Evolutionary conservation across 306 rosid genomes (phyloP), one percentile per base, ranked within the genome.

Genomic region (Trifolium pratense): DNA sequence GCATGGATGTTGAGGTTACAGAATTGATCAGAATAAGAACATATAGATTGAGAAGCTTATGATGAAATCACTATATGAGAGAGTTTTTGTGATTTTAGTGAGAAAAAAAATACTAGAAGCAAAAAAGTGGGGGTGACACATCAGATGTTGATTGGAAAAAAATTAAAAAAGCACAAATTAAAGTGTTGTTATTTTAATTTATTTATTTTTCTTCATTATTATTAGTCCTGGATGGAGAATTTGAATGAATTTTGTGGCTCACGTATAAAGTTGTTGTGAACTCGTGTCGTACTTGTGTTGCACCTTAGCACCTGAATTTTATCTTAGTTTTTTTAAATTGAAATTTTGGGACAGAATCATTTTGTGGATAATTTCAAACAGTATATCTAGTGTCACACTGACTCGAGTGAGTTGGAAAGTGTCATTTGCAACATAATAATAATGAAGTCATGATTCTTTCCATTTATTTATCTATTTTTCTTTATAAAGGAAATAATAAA

Each of bases 221-320:
- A 3, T 58, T 58, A 14, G 49, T 62, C 36, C 4, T 26, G 70
- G 68, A 77, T 75, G 45, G 80, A 82, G 90, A 81, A 68, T 66
- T 80, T 53, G 55, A 74, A 78, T 80, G 74, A 82, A 85, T 87
- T 91, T 70, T 85, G 92, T 85, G 95, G 95, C 85, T 87, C 79
- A 39, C 39, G 78, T 74, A 61, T 42, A 71, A 48, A 40, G 80
- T 66, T 57, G 34, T 29, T 15, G 1, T 11, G 16, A 34, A 61
- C 76, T 80, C 76, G 81, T 81, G 95, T 83, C 79, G 34, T 17
- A 0, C 10, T 2, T 5, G 0, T 25, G 63, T 80, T 39, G 15
- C 31, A 75, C 69, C 78, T 55, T 2, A 21, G 12, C 37, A 75
- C 73, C 80, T 55, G 9, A 21, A 16, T 67, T n/a, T 37, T 55